Base-by-base conservation (phyloP, 2,329 filamentous ascomycete genomes). In the Penicillium nordicum region DNA sequence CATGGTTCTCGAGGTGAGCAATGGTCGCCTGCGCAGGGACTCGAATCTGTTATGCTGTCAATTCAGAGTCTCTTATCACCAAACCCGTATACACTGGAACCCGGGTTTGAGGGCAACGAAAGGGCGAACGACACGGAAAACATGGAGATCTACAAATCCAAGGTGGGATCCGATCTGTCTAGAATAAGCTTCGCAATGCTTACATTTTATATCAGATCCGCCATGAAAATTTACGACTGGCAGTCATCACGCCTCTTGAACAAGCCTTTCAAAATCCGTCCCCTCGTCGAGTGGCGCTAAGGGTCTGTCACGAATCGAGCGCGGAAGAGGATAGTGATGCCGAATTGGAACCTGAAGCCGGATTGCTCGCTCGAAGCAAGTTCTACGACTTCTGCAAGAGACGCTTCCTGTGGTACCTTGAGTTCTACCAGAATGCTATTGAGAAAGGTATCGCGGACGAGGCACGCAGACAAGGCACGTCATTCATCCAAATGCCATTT, bases 51-150 rank as follows among this genome's bases (percentile, higher is more conserved):
- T 47, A 76, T 99, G 46, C 84, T 97, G 51, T 97, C 93, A 5
- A 97, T 99, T 55, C 94, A 99, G 74, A 97, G 92, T 72, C 80
- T 99, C 43, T 92, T 99, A 88, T 96, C 92, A 1, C 78, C 85
- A 29, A 96, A 97, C 66, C 94, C 93, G 0, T 97, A 96, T 74
- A 90, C 94, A 70, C 97, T 97, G 67, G 94, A 99, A 72, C 94
- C 94, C 1, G 94, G 94, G 6, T 97, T 90, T 65, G 93, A 97
- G 71, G 83, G 88, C 57, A 84, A 87, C 12, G 88, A 87, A 44
- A 81, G 42, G 25, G 16, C 25, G 83, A 9, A 76, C 81, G 91
- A 96, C 71, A 88, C 89, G 74, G 85, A 86, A 72, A 82, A 86
- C 57, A 89, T 92, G 72, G 82, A 83, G 59, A 80, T 84, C 10